Percentiles rank a stretch among this genome's conserved stretches.
Evolutionary conservation across 148 eudicot genomes (phyloP).

Genomic region (Vaccinium myrtillus): DNA sequence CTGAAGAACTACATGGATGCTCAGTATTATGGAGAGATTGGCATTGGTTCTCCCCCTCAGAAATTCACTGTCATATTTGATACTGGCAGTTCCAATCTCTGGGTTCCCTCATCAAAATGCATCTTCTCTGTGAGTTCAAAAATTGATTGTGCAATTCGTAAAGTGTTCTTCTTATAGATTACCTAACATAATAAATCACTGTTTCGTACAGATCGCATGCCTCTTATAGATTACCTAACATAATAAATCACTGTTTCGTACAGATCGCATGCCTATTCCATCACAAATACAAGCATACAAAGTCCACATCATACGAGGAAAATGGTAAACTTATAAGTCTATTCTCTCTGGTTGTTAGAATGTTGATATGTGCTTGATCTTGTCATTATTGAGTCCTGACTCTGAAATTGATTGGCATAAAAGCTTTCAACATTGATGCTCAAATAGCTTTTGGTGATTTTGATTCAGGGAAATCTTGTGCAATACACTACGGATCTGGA

Average conservation of each 20-base stretch:
- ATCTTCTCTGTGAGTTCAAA: constrained; percentile 62
- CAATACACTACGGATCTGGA: constrained; percentile 71
- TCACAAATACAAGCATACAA: constrained; percentile 59
- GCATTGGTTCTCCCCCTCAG: constrained; percentile 79
- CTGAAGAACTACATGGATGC: constrained; percentile 76
- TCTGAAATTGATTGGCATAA: not conserved
- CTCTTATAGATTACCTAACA: constrained; percentile 20
- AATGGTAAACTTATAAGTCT: constrained; percentile 34
- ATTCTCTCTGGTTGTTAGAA: not conserved
- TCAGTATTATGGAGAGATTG: constrained; percentile 80
- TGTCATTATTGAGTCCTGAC: not conserved
- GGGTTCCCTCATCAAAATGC: constrained; percentile 90
- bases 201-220: constrained; percentile 59
- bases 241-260: constrained; percentile 4
- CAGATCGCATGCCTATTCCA: constrained; percentile 79
- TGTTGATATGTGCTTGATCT: not conserved
- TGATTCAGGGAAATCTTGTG: constrained; percentile 45
- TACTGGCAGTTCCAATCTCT: constrained; percentile 84
- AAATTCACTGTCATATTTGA: constrained; percentile 77
- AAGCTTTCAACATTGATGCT: not conserved
- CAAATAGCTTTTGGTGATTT: not conserved
- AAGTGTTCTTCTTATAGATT: constrained; percentile 4
- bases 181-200: not conserved
- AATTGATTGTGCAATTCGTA: constrained; percentile 5
- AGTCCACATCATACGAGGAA: constrained; percentile 51